Evolutionary conservation across 805 yeast species (phyloP).

Genomic region (Barnettozyma vustinii): DNA sequence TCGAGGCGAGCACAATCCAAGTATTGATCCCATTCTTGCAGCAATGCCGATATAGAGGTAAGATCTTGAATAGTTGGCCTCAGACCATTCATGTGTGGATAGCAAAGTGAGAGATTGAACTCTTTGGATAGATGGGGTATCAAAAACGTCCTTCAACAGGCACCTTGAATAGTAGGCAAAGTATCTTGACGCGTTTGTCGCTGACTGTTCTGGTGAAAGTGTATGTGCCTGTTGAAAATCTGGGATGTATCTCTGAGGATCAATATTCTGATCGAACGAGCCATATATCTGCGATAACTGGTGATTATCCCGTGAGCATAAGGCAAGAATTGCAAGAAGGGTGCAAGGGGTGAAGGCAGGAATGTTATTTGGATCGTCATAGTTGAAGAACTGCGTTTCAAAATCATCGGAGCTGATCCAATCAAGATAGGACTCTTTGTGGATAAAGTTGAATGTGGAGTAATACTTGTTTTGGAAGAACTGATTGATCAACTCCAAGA

Average conservation of each 20-base stretch:
- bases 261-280: constrained; percentile 24
- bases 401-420: constrained; percentile 10
- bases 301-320: constrained; percentile 32
- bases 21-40: constrained; percentile 34
- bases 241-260: constrained; percentile 28
- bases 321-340: constrained; percentile 31
- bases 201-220: constrained; percentile 7
- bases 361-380: constrained; percentile 14
- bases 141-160: constrained; percentile 30
- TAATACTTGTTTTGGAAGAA: constrained; percentile 11
- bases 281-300: constrained; percentile 29
- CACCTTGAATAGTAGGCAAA: constrained; percentile 37
- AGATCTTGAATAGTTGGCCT: constrained; percentile 32
- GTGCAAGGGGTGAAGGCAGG: constrained; percentile 15
- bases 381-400: constrained; percentile 12
- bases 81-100: constrained; percentile 39
- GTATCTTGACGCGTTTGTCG: constrained; percentile 33
- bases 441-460: constrained; percentile 11
- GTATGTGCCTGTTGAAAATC: constrained; percentile 4
- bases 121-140: constrained; percentile 34
- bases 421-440: constrained; percentile 6
- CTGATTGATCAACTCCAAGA: constrained; percentile 4
- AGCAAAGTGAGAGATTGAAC: constrained; percentile 33
- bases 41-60: constrained; percentile 37
- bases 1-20: constrained; percentile 27